Conservation (phyloP, 352 stramenopile genomes). For the Thraustochytrium sp. region DNA sequence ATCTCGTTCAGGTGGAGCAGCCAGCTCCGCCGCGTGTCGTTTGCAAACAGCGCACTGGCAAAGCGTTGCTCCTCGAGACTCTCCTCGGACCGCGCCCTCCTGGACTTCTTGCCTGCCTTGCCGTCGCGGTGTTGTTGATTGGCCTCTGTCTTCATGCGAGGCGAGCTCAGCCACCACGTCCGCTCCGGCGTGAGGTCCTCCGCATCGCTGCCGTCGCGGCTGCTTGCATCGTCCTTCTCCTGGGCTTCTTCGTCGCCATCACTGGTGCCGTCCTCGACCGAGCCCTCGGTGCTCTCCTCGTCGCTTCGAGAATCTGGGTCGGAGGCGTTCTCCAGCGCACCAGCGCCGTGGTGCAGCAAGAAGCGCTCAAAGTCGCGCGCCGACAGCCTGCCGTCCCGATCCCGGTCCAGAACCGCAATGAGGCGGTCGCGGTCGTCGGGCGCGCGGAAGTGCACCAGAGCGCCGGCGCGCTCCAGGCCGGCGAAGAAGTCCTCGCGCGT, state of each 20-base stretch:
- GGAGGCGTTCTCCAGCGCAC: too few species aligned
- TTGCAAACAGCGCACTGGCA: background rate
- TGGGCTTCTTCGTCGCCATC: background rate
- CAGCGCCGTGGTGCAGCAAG: background rate
- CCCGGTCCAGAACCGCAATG: background rate
- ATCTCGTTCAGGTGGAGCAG: slow-evolving; percentile 23
- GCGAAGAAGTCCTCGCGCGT: background rate
- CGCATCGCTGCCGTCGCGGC: too few species aligned
- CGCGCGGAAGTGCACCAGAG: background rate
- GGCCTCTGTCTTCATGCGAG: too few species aligned
- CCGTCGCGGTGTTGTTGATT: too few species aligned
- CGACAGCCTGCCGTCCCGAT: background rate
- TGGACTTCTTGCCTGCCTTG: too few species aligned
- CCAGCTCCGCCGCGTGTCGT: slow-evolving; percentile 27
- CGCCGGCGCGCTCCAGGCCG: background rate
- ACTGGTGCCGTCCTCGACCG: background rate
- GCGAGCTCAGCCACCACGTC: too few species aligned
- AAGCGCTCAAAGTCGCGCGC: background rate
- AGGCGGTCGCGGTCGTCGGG: background rate
- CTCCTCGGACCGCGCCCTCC: too few species aligned
- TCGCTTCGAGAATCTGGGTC: too few species aligned
- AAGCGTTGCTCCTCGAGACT: too few species aligned
- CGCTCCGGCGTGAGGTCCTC: too few species aligned
- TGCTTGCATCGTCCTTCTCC: background rate
- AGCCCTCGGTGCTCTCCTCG: too few species aligned